Conservation (phyloP, 129 eudicot species). For the Kitagawia praeruptora region DNA sequence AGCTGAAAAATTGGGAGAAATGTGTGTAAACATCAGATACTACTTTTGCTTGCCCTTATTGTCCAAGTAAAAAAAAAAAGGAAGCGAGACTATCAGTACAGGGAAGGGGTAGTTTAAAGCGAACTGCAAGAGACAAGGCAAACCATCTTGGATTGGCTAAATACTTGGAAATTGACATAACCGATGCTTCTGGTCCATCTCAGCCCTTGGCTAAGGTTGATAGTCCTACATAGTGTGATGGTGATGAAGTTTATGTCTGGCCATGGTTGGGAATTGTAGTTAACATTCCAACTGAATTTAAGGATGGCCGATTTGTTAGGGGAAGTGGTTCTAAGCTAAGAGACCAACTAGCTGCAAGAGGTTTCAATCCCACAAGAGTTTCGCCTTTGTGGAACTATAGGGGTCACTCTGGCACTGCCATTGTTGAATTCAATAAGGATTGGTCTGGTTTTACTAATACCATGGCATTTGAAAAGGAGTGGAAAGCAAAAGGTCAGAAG, state of each 20-base stretch:
- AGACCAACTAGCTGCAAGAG: constrained; percentile 50
- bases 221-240: constrained; percentile 46
- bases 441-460: no score
- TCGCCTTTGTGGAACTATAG: constrained; percentile 71
- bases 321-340: constrained; percentile 81
- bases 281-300: constrained; percentile 50
- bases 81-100: constrained; percentile 42
- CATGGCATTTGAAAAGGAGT: no score
- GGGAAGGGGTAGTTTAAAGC: constrained; percentile 53
- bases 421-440: no score
- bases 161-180: constrained; percentile 49
- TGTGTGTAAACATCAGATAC: constrained; percentile 43
- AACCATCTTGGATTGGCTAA: constrained; percentile 67
- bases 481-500: no score
- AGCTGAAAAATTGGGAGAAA: constrained; percentile 44
- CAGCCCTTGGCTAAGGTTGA: constrained; percentile 25
- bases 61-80: constrained; percentile 52
- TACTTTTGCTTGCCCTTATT: constrained; percentile 67
- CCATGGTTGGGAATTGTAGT: constrained; percentile 78
- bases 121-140: constrained; percentile 58
- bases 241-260: constrained; percentile 89
- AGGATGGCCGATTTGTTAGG: constrained; percentile 72
- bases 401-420: constrained; percentile 70
- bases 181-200: constrained; percentile 31
- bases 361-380: constrained; percentile 71